Evolutionary conservation across 805 yeast genomes (phyloP).

Genomic region (Candida endomychidarum): DNA sequence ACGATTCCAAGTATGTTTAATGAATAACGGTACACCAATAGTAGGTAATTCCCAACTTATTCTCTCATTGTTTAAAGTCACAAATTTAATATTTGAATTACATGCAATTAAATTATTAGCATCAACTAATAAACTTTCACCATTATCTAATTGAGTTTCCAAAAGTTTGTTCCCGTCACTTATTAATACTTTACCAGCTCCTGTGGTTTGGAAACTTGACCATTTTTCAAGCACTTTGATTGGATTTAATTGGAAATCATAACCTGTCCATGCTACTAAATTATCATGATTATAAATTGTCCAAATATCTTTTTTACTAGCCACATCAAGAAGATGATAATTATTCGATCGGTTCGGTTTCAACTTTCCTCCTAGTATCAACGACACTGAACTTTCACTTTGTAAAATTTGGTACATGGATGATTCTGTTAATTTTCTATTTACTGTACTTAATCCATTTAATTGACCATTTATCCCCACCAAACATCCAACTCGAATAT

Average conservation of each 20-base stretch:
- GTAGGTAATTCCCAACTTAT: not conserved
- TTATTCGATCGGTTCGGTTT: slow-evolving; percentile 21
- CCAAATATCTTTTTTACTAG: slow-evolving; percentile 45
- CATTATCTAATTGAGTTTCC: slow-evolving; percentile 31
- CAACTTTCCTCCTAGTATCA: slow-evolving; percentile 31
- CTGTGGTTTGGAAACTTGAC: slow-evolving; percentile 28
- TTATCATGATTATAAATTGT: slow-evolving; percentile 32
- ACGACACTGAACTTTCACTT: slow-evolving; percentile 18
- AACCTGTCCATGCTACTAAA: slow-evolving; percentile 51
- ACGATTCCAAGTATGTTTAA: not conserved
- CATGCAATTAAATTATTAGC: slow-evolving; percentile 43
- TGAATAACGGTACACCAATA: not conserved
- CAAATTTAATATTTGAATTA: slow-evolving; percentile 10
- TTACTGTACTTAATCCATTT: slow-evolving; percentile 11
- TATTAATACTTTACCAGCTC: slow-evolving; percentile 42
- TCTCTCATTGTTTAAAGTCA: slow-evolving; percentile 8
- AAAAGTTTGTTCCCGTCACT: slow-evolving; percentile 40
- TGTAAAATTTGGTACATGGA: slow-evolving; percentile 17
- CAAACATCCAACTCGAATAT: slow-evolving; percentile 28
- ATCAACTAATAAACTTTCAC: slow-evolving; percentile 38
- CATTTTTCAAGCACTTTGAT: slow-evolving; percentile 19
- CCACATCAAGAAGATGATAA: slow-evolving; percentile 37
- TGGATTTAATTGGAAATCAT: slow-evolving; percentile 25
- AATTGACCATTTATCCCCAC: slow-evolving; percentile 46
- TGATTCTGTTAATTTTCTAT: slow-evolving; percentile 12